Evolutionary conservation across 192 early-diverging fungal species (phyloP), one percentile per base, ranked within the genome.

Genomic region (Helicostylum pulchrum): DNA sequence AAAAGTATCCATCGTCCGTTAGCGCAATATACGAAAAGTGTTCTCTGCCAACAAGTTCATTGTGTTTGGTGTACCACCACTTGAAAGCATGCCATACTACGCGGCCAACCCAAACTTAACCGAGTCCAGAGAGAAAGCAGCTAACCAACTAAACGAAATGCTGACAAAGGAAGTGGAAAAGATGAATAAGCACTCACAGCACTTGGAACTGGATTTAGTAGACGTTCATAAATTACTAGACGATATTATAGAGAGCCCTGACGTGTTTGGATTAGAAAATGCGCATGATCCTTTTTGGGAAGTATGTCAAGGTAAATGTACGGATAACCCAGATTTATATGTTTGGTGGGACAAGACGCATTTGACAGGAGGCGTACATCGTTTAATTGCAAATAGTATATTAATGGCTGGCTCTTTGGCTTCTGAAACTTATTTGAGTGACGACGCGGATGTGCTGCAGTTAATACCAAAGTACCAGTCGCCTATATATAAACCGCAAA

Each of bases 281-380:
- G 65, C 61, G 0, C 3, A 50, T 3, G 36, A 62, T 21, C 42
- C 68, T 10, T 76, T 64, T 43, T 71, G 68, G 74, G 63, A 66
- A n/a, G 31, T 36, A 11, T 76, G 74, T 56, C 64, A 61, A 31
- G 74, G 68, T 3, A 51, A 42, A 10, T 76, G 74, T 31, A 44
- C 45, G 12, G 61, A 70, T 36, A 43, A 66, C 7, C 46, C 52
- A 2, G 60, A 76, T 21, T 61, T 56, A 5, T 76, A 71, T 61
- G 44, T 76, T 4, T 76, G 74, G 74, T 76, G 74, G 74, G 74
- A 76, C 36, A 55, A 43, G 17, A 44, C 54, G 11, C 74, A 76
- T 53, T 59, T 71, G 57, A 71, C 74, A 50, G 74, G 74, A n/a
- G 69, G 65, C 64, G 63, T 31, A 60, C 36, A 70, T 62, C 64